phyloP scores from a whole-genome alignment of 2,329 filamentous ascomycete genomes.

The Claviceps pazoutovae region DNA sequence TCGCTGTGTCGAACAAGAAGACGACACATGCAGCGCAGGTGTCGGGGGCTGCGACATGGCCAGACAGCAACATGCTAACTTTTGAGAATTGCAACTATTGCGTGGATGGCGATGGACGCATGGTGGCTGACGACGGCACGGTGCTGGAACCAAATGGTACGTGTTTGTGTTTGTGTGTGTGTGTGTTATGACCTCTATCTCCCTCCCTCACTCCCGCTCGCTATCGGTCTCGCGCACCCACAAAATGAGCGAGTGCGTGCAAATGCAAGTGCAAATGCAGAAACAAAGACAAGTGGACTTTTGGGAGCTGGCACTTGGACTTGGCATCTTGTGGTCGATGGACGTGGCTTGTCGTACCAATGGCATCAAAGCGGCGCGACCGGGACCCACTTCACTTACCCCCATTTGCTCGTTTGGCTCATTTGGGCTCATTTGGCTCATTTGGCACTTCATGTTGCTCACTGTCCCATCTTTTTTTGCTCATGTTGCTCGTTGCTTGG shows the following conservation, averaged over 20 bases:
- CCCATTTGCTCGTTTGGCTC: neutral
- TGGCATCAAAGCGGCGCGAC: conserved; percentile 5
- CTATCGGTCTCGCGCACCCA: neutral
- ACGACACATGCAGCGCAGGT: conserved; percentile 15
- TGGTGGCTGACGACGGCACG: conserved; percentile 85
- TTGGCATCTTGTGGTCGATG: neutral
- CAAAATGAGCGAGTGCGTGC: neutral
- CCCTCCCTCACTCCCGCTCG: neutral
- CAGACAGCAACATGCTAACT: conserved; percentile 75
- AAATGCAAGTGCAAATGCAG: conserved; percentile 1
- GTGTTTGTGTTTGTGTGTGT: conserved; percentile 13
- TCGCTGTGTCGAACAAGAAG: conserved; percentile 8
- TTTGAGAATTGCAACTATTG: conserved; percentile 61
- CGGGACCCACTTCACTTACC: conserved; percentile 4
- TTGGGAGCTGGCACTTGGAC: neutral
- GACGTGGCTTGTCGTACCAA: neutral
- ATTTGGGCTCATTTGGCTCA: no score
- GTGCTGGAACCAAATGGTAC: conserved; percentile 73
- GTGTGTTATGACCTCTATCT: neutral
- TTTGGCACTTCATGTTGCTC: no score
- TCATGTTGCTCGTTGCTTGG: neutral
- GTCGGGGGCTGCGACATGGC: conserved; percentile 25
- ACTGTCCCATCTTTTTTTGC: no score
- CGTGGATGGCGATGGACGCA: conserved; percentile 54
- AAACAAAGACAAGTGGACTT: neutral